Percentiles rank a stretch among this genome's conserved stretches.
These are phyloP conservation scores for Cytospora schulzeri DNA, from an alignment of 2,329 filamentous ascomycete species.

Conservation along the genomic window DNA sequence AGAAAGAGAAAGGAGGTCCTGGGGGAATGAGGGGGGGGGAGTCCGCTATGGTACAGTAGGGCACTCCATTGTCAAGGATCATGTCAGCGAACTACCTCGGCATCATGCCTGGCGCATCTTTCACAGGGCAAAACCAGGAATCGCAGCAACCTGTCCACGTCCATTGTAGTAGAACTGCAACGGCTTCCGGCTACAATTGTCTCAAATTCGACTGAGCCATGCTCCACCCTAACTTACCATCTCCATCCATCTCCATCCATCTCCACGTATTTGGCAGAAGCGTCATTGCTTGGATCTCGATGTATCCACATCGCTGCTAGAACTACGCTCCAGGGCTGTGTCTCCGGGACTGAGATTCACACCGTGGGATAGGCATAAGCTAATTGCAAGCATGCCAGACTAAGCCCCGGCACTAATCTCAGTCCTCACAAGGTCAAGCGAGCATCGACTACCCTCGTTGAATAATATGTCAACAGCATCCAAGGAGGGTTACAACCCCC, in stretches of 20 bases:
- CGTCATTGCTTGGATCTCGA: not conserved
- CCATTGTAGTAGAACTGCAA: not conserved
- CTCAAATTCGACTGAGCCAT: not conserved
- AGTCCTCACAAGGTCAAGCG: conserved; percentile 8
- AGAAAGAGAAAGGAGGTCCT: not conserved
- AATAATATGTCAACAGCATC: conserved; percentile 3
- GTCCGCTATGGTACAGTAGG: not conserved
- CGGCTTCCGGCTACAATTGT: not conserved
- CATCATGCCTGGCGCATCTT: not conserved
- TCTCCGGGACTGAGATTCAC: not conserved
- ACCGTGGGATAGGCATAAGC: not conserved
- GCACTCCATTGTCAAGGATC: not conserved
- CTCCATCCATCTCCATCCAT: no score
- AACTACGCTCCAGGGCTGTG: not conserved
- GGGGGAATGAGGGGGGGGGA: not conserved
- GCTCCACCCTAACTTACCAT: not conserved
- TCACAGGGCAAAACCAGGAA: no score
- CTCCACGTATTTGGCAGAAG: not conserved
- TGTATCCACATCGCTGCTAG: not conserved
- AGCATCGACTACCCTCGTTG: conserved; percentile 9
- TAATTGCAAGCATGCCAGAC: conserved; percentile 6
- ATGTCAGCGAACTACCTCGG: not conserved
- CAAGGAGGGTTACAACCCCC: conserved; percentile 5
- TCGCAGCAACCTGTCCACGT: not conserved
- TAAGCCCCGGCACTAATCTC: conserved; percentile 12